Conservation (phyloP, 2,329 filamentous ascomycete genomes). For the Sphaceloma murrayae region DNA sequence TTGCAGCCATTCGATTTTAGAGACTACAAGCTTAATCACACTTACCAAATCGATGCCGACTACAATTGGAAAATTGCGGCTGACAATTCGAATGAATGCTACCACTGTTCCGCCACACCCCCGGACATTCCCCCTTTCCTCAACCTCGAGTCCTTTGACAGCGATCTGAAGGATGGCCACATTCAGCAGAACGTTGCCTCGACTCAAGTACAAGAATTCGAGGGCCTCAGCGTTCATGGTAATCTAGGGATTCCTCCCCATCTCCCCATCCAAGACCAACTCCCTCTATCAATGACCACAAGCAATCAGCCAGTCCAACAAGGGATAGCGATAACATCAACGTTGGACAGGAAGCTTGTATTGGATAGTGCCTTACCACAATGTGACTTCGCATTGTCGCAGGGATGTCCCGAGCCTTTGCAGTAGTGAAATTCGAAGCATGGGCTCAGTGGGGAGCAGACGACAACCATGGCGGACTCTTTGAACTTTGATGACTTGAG, state of each 20-base stretch:
- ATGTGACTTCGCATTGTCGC: not conserved
- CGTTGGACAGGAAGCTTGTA: not conserved
- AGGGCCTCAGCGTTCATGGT: too few species aligned
- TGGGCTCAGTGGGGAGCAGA: slow-evolving; percentile 20
- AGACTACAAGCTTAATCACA: slow-evolving; percentile 48
- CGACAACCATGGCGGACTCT: slow-evolving; percentile 20
- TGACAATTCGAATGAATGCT: slow-evolving; percentile 34
- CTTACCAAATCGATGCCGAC: slow-evolving; percentile 46
- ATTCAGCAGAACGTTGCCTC: slow-evolving; percentile 42
- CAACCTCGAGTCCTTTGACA: slow-evolving; percentile 47
- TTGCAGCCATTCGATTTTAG: slow-evolving; percentile 41
- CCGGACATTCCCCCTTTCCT: slow-evolving; percentile 49
- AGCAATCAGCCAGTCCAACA: too few species aligned
- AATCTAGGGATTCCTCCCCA: too few species aligned
- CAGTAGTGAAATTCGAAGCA: slow-evolving; percentile 20
- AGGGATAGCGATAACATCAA: not conserved
- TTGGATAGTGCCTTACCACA: too few species aligned
- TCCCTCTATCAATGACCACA: too few species aligned
- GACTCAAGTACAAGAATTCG: slow-evolving; percentile 40
- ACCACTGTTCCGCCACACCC: slow-evolving; percentile 52
- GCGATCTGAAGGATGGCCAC: slow-evolving; percentile 40
- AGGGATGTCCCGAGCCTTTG: not conserved
- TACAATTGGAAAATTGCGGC: slow-evolving; percentile 48
- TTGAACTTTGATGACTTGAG: slow-evolving; percentile 20
- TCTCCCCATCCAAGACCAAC: too few species aligned